These are phyloP conservation scores for Pyrenochaeta sp. DNA, from an alignment of 2,329 filamentous ascomycete species.

Conservation along the genomic window DNA sequence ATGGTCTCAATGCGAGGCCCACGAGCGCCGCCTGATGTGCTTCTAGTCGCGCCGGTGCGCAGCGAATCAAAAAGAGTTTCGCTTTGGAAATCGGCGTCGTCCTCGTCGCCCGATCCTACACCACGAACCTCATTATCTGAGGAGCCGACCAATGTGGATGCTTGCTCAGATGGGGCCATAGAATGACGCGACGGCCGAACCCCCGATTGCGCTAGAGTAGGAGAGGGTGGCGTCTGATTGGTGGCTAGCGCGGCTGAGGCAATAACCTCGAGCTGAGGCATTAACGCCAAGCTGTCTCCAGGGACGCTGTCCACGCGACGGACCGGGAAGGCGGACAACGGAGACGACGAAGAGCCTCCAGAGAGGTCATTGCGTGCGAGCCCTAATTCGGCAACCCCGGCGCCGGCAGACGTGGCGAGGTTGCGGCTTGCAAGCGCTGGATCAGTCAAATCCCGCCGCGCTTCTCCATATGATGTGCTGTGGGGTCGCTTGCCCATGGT, in stretches of 20 bases:
- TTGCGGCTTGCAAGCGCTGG: constrained; percentile 36
- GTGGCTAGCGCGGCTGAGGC: constrained; percentile 35
- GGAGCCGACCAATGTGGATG: constrained; percentile 72
- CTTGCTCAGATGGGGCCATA: constrained; percentile 64
- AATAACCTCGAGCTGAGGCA: constrained; percentile 41
- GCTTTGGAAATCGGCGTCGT: constrained; percentile 80
- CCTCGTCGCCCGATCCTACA: constrained; percentile 73
- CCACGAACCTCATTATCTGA: constrained; percentile 70
- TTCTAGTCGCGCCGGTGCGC: constrained; percentile 73
- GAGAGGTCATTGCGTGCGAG: constrained; percentile 14
- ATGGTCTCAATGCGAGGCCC: constrained; percentile 77
- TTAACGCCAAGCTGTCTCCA: constrained; percentile 35
- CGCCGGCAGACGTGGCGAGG: constrained; percentile 37
- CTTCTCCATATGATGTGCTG: constrained; percentile 44
- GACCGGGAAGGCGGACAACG: constrained; percentile 30
- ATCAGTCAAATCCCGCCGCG: constrained; percentile 48
- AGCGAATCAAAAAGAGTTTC: constrained; percentile 80
- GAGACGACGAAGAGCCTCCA: constrained; percentile 32
- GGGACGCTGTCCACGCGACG: constrained; percentile 27
- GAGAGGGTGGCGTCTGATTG: constrained; percentile 46
- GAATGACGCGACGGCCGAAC: constrained; percentile 61
- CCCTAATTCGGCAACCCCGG: constrained; percentile 14
- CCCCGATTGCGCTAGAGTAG: constrained; percentile 43
- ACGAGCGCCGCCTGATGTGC: constrained; percentile 67
- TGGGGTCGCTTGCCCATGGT: constrained; percentile 50